Base-by-base conservation (phyloP, 129 eudicot genomes). In the Chrysanthemum lavandulifolium region DNA sequence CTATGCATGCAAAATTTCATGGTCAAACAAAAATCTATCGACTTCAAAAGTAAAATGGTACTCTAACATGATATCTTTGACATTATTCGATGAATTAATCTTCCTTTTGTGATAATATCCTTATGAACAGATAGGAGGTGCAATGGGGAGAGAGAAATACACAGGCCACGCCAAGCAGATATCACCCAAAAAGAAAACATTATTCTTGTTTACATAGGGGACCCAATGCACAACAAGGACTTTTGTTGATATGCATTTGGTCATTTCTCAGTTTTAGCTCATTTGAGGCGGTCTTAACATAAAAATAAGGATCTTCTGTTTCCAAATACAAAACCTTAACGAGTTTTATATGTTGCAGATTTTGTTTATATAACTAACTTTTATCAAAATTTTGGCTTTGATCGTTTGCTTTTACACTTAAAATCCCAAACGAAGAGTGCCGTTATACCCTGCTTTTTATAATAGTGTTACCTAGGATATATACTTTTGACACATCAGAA, bases 181-280 rank as follows among this genome's bases (percentile, higher is more conserved):
- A 71, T 29, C 49, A 60, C 71, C 60, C n/a, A 13, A 40, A 78
- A 63, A 23, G 45, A 70, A 65, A 2, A 45, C 36, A 21, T 7
- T 33, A 43, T 61, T 71, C 77, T 78, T 78, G 82, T 78, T 63
- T 48, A 63, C 80, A 76, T 59, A 68, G 80, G 45, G 55, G 27
- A n/a, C 74, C 81, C 77, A 52, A 54, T 54, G 67, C 14, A 11
- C 53, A 78, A 76, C 82, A 78, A 78, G 43, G 66, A 51, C 57
- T 71, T 69, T 77, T 70, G 77, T 71, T 54, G 75, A 71, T 78
- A 78, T 71, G 72, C 76, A 54, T 48, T 53, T 78, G 77, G 71
- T 71, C 48, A 52, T 78, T 70, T 78, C 81, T 33, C 71, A 52
- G 16, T 19, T 29, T 52, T n/a, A 12, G 13, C 61, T 61, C 31